Evolutionary conservation across 2,329 filamentous ascomycete genomes (phyloP).

Genomic region (Cytospora mali): DNA sequence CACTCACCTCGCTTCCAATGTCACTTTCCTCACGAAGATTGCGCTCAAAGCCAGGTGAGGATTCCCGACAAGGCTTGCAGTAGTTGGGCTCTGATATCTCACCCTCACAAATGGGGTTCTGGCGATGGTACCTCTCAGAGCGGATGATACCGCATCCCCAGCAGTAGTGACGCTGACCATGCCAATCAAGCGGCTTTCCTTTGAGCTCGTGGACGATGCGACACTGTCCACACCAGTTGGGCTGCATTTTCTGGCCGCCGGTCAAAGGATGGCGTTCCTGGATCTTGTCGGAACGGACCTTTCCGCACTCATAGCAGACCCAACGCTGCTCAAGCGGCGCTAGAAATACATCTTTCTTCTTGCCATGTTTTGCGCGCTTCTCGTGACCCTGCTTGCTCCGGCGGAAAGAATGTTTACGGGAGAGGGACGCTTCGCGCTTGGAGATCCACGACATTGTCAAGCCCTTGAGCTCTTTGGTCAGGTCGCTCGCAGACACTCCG

Average conservation of each 20-base stretch:
- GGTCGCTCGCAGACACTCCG: neutral
- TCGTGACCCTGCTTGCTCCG: constrained; percentile 24
- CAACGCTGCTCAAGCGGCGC: constrained; percentile 30
- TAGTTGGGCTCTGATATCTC: constrained; percentile 22
- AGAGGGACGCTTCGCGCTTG: constrained; percentile 5
- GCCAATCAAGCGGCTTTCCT: constrained; percentile 10
- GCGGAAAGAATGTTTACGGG: constrained; percentile 11
- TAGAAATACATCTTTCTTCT: constrained; percentile 18
- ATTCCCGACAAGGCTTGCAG: constrained; percentile 26
- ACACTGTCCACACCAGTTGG: constrained; percentile 42
- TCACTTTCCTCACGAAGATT: constrained; percentile 27
- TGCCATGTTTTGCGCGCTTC: constrained; percentile 24
- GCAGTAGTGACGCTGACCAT: constrained; percentile 27
- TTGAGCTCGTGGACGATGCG: constrained; percentile 30
- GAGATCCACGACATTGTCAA: constrained; percentile 8
- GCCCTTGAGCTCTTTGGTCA: constrained; percentile 16
- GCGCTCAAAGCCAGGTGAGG: constrained; percentile 19
- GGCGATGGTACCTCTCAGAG: constrained; percentile 24
- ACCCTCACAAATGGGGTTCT: constrained; percentile 16
- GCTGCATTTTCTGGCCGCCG: constrained; percentile 36
- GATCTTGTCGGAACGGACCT: constrained; percentile 43
- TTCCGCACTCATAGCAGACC: constrained; percentile 48
- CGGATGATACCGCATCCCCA: constrained; percentile 28
- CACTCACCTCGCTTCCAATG: constrained; percentile 14
- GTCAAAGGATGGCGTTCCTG: constrained; percentile 40